phyloP scores from a whole-genome alignment of 2,329 filamentous ascomycete genomes.

The Calycina herbarum region DNA sequence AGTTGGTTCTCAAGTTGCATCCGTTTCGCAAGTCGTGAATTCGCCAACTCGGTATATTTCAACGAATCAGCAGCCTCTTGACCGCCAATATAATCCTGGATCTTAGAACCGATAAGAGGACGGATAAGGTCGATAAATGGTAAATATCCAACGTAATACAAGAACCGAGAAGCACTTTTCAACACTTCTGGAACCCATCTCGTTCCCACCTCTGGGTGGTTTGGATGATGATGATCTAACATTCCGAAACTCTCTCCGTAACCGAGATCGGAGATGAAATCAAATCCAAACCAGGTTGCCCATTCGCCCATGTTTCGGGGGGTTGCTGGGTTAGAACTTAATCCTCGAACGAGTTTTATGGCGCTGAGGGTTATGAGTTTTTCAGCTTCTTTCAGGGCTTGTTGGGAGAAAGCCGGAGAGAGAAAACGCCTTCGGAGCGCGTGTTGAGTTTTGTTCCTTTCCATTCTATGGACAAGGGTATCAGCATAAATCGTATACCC shows the following conservation, averaged over 20 bases:
- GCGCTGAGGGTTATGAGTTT: slow-evolving; percentile 26
- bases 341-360: slow-evolving; percentile 10
- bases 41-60: slow-evolving; percentile 18
- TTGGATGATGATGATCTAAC: slow-evolving; percentile 23
- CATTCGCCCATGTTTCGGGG: slow-evolving; percentile 35
- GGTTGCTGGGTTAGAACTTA: slow-evolving; percentile 14
- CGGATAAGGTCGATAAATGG: slow-evolving; percentile 17
- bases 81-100: slow-evolving; percentile 15
- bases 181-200: slow-evolving; percentile 19
- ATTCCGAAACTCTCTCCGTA: slow-evolving; percentile 44
- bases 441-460: slow-evolving; percentile 19
- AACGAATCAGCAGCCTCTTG: slow-evolving; percentile 17
- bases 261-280: slow-evolving; percentile 44
- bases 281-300: slow-evolving; percentile 41
- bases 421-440: slow-evolving; percentile 27
- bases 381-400: slow-evolving; percentile 35
- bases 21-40: slow-evolving; percentile 15
- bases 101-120: slow-evolving; percentile 15
- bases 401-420: slow-evolving; percentile 36
- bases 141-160: slow-evolving; percentile 14
- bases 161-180: slow-evolving; percentile 18
- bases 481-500: neutral
- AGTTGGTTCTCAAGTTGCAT: slow-evolving; percentile 15
- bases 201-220: slow-evolving; percentile 3
- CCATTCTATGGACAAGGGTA: slow-evolving; percentile 6